These are phyloP conservation scores for Azolla pinnata DNA, from an alignment of 75 land plant genomes.

Conservation along the genomic window DNA sequence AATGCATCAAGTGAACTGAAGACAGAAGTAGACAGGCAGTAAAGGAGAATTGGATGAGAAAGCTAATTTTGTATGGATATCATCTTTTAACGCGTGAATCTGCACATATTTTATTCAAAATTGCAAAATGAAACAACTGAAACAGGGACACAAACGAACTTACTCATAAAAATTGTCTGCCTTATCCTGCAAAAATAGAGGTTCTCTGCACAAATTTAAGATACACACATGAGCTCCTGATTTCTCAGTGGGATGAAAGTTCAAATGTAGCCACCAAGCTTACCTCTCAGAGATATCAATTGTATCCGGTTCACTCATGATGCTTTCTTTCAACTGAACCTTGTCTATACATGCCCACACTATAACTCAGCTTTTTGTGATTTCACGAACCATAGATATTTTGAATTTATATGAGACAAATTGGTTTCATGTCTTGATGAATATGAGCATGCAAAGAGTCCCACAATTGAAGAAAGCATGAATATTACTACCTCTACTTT, in stretches of 20 bases:
- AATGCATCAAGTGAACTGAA: too few species aligned
- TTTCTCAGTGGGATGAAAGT: too few species aligned
- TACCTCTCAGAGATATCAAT: slow-evolving; percentile 31
- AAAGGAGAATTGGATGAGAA: too few species aligned
- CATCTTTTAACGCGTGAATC: too few species aligned
- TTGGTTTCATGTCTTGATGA: too few species aligned
- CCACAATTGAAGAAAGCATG: neutral
- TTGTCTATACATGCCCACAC: slow-evolving; percentile 7
- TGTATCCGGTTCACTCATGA: slow-evolving; percentile 7
- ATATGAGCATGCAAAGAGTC: neutral
- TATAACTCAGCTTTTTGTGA: neutral
- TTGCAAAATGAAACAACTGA: too few species aligned
- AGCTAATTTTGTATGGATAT: too few species aligned
- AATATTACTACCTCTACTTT: slow-evolving; percentile 27
- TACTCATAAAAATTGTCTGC: slow-evolving; percentile 22
- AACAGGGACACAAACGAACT: neutral
- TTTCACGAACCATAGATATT: too few species aligned
- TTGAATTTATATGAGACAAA: too few species aligned
- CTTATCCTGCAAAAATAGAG: slow-evolving; percentile 37
- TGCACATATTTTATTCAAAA: too few species aligned
- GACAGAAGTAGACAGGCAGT: too few species aligned
- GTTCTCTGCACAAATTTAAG: slow-evolving; percentile 17
- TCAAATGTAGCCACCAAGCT: neutral
- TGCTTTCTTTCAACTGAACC: slow-evolving; percentile 18
- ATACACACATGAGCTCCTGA: neutral